Percentiles rank a stretch among this genome's conserved stretches.
Conservation (phyloP, 1,284 basidiomycete genomes). For the Sporisorium reilianum region DNA sequence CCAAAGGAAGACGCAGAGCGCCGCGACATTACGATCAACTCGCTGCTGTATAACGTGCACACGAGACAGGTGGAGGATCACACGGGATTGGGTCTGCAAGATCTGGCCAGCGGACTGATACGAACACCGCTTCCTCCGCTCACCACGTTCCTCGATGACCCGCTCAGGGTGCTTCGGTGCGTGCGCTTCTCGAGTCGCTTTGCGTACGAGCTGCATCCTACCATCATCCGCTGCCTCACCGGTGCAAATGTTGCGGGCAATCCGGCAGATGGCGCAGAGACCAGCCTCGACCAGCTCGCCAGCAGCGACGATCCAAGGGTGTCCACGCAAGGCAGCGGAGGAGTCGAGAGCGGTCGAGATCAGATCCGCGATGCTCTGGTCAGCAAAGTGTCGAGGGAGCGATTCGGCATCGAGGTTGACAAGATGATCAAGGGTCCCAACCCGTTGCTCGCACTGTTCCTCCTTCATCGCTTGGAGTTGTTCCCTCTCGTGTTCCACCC, state of each 20-base stretch:
- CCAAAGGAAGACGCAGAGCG: conserved; percentile 90
- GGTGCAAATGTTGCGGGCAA: conserved; percentile 17
- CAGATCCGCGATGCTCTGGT: conserved; percentile 72
- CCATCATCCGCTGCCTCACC: conserved; percentile 72
- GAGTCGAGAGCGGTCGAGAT: conserved; percentile 59
- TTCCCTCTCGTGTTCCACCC: conserved; percentile 61
- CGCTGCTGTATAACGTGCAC: conserved; percentile 96
- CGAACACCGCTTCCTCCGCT: conserved; percentile 88
- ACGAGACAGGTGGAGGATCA: conserved; percentile 88
- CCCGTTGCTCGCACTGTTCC: conserved; percentile 55
- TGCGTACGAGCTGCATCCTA: conserved; percentile 82
- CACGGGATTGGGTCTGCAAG: conserved; percentile 83
- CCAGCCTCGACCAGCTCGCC: conserved; percentile 15
- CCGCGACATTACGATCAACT: conserved; percentile 94
- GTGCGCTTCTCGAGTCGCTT: conserved; percentile 92
- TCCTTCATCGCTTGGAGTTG: conserved; percentile 58
- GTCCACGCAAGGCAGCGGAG: conserved; percentile 5
- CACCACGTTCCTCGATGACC: conserved; percentile 94
- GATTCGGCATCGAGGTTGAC: conserved; percentile 69
- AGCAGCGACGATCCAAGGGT: conserved; percentile 42
- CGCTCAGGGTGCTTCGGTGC: conserved; percentile 88
- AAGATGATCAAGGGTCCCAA: conserved; percentile 68
- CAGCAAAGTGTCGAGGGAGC: conserved; percentile 66
- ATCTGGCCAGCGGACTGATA: conserved; percentile 83
- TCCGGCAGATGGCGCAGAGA: conserved; percentile 11